Base-by-base conservation (phyloP, 495 filamentous ascomycete genomes). In the Penicillium antarcticum region DNA sequence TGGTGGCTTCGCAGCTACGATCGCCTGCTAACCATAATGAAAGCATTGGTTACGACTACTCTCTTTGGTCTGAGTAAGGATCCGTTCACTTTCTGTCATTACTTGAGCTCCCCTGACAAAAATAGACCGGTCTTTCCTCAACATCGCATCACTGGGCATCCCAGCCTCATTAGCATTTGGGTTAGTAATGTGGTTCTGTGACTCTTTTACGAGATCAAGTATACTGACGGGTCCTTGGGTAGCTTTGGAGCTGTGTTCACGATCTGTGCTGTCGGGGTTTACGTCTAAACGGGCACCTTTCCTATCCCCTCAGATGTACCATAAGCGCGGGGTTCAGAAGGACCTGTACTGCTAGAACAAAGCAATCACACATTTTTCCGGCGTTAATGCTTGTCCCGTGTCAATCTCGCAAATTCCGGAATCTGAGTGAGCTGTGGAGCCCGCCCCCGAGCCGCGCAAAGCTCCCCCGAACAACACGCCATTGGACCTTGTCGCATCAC, bases 201-300 rank as follows among this genome's bases (percentile, higher is more conserved):
- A 18, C 17, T 16, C 13, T 12, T 34, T 46, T 16, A 13, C 10
- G 23, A 11, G 5, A 21, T 4, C 11, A 2, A 26, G 34, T 12
- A 51, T 47, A 24, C 49, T 54, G 35, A 41, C 37, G 24, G 37
- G 9, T 13, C 41, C 63, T 29, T 51, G 9, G 45, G 3, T 65
- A 98, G 94, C 36, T 91, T 97, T 68, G 94, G 95, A 55, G 88
- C 92, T 39, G 91, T 97, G 17, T 95, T 89, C 78, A 92, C 96
- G 85, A 97, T 98, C 66, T 98, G 94, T 71, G 94, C 91, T 18
- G 94, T 91, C 66, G 94, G 94, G 63, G 95, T 98, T 65, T 98
- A 98, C 85, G 94, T 98, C 71, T 98, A 84, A 76, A 29, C 48
- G 35, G 66, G 73, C 73, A 70, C 51, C 71, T 72, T 75, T 52